Evolutionary conservation across 2,329 filamentous ascomycete genomes (phyloP), one percentile per base, ranked within the genome.

Genomic region (Trichoderma aggressivum): DNA sequence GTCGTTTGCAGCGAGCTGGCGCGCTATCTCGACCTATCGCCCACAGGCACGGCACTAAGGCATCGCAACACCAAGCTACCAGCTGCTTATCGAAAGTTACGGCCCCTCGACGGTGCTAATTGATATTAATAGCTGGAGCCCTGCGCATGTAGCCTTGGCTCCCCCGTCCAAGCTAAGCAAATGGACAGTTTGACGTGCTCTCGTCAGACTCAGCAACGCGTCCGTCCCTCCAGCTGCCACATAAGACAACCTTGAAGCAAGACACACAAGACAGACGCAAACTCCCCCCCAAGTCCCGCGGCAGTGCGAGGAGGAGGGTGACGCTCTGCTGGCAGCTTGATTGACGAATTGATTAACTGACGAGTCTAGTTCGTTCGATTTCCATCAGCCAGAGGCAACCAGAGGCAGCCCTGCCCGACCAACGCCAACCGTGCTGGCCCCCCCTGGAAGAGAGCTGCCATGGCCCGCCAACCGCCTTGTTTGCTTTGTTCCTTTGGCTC

Each of bases 151-250:
- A 50, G 43, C 43, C 43, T 50, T 50, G 43, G 43, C 43, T 50
- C 43, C 47, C 47, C 47, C 47, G n/a, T 53, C 47, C 47, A 24
- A 30, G 28, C 55, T 32, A 58, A 64, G 32, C 43, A 47, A 53
- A n/a, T 34, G 39, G 18, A 34, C n/a, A 60, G n/a, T 28, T 55
- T 32, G 34, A 53, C 47, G 21, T 53, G 63, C 63, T 68, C 55
- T 60, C 55, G 65, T 68, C 36, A 68, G 65, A 68, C 21, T 43
- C 65, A 59, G 64, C 64, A 50, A 68, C 65, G 65, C 65, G 55
- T 59, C 55, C 65, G 36, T 47, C 65, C 59, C 55, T 68, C 24
- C n/a, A 59, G 55, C 36, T 68, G 55, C 65, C 65, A 68, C 65
- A 68, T 60, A 59, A 59, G 65, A 68, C 64, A 43, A 16, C 7